Conservation (phyloP, 1,139 yeast genomes). For the Suhomyces bribrorum region DNA sequence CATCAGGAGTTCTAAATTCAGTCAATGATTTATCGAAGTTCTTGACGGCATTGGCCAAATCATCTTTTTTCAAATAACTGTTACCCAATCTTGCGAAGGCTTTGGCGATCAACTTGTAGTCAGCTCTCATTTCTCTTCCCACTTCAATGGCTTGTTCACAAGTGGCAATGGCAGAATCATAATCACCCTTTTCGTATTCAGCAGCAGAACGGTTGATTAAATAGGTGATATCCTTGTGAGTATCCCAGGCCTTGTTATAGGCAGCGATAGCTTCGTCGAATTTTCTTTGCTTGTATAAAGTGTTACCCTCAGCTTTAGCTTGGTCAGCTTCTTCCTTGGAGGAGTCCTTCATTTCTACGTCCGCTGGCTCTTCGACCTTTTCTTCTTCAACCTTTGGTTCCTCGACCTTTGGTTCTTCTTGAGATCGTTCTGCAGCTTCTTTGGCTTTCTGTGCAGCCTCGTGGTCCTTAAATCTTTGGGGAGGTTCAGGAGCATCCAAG, state of each 20-base stretch:
- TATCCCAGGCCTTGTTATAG: conserved; percentile 85
- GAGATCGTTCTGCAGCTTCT: conserved; percentile 13
- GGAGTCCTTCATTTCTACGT: conserved; percentile 35
- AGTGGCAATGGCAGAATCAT: conserved; percentile 77
- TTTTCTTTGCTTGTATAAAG: conserved; percentile 78
- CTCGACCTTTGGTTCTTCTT: conserved; percentile 24
- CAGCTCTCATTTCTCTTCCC: conserved; percentile 89
- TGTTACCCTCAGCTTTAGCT: conserved; percentile 84
- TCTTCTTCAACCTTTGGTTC: conserved; percentile 17
- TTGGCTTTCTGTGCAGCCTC: conserved; percentile 13
- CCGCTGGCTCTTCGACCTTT: conserved; percentile 27
- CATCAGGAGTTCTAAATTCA: conserved; percentile 96
- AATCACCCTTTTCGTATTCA: conserved; percentile 93
- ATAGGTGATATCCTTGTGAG: conserved; percentile 83
- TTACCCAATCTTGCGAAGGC: conserved; percentile 92
- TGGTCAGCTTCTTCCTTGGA: conserved; percentile 66
- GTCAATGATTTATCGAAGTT: conserved; percentile 88
- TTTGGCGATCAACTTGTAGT: conserved; percentile 88
- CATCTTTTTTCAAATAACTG: conserved; percentile 72
- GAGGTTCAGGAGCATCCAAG: conserved; percentile 51
- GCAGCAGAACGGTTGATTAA: conserved; percentile 98
- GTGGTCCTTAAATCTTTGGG: conserved; percentile 24
- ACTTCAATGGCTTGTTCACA: conserved; percentile 82
- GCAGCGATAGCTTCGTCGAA: conserved; percentile 91
- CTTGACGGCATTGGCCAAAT: conserved; percentile 72